Evolutionary conservation across 495 filamentous ascomycete genomes (phyloP), one percentile per base, ranked within the genome.

Genomic region (Trichoderma erinaceum): DNA sequence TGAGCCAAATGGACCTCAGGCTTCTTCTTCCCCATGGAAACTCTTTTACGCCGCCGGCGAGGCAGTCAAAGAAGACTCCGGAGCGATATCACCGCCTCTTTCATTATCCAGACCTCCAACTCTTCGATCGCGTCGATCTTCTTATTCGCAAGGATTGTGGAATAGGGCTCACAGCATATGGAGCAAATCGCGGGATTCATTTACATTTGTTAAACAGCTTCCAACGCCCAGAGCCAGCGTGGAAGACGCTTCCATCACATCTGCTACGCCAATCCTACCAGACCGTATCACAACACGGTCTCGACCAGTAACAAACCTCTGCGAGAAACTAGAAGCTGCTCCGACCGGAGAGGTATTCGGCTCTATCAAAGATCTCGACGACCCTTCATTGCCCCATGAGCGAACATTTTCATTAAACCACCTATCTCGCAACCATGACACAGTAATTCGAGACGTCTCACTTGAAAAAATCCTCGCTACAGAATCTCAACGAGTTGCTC

Each of bases 171-270:
- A 61, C 7, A 61, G 27, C 56, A 61, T 61, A 61, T 61, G 56
- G 56, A 61, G 56, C 56, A 61, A 61, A 61, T 61, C 56, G 5
- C 56, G 56, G 7, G 56, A 61, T 32, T 61, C 56, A 12, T 61
- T 61, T 23, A 7, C 56, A 3, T 61, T 61, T 23, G 8, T 38
- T 38, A 61, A 61, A 32, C 56, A 29, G 56, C 56, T 61, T 32
- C 56, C 27, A 11, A 61, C 27, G 4, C 56, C 56, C 27, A 61
- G 6, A 61, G 56, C 56, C 6, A 61, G 56, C 13, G 56, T 61
- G 13, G 56, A 61, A 35, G 56, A 61, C 25, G 29, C 56, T 4
- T 27, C 56, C 29, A 61, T 61, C 56, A 32, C 23, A 32, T 18
- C 56, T 29, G 29, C 12, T 21, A 12, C 50, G n/a, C 50, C 50